A percentile compares a stretch with the other conserved stretches of the same genome.
phyloP scores from a whole-genome alignment of 257 asterid species.

The Nicotiana otophora region DNA sequence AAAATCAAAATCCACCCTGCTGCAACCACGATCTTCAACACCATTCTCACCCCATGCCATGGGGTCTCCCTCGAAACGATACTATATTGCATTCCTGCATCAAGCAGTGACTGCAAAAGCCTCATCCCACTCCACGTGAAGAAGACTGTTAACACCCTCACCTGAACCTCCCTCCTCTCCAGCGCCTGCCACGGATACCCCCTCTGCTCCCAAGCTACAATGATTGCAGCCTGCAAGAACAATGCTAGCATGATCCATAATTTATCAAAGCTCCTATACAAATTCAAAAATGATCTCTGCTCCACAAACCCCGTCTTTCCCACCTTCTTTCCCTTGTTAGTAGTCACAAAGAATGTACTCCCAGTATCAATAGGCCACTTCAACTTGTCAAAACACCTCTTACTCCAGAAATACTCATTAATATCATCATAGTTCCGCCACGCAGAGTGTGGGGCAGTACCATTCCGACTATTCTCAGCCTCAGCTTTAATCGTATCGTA shows the following conservation, averaged over 20 bases:
- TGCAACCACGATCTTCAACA: slow-evolving; percentile 69
- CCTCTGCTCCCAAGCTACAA: slow-evolving; percentile 77
- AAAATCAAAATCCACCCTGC: slow-evolving; percentile 85
- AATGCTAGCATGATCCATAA: slow-evolving; percentile 83
- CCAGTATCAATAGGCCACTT: slow-evolving; percentile 89
- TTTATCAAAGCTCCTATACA: slow-evolving; percentile 93
- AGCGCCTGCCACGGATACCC: slow-evolving; percentile 80
- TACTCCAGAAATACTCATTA: slow-evolving; percentile 95
- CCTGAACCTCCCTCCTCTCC: slow-evolving; percentile 59
- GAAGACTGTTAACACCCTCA: slow-evolving; percentile 71
- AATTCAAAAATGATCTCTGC: slow-evolving; percentile 91
- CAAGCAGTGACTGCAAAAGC: slow-evolving; percentile 82
- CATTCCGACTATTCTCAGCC: slow-evolving; percentile 78
- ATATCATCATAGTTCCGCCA: slow-evolving; percentile 98
- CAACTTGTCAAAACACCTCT: slow-evolving; percentile 85
- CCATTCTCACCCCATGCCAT: slow-evolving; percentile 72
- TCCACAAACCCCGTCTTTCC: slow-evolving; percentile 99
- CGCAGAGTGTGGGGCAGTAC: slow-evolving; percentile 94
- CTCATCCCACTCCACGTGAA: slow-evolving; percentile 87
- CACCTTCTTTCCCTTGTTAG: slow-evolving; percentile 71
- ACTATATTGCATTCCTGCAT: slow-evolving; percentile 78
- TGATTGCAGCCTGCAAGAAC: slow-evolving; percentile 80
- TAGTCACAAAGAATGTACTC: slow-evolving; percentile 80
- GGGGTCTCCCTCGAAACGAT: slow-evolving; percentile 90
- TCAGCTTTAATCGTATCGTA: slow-evolving; percentile 73